A percentile compares a stretch with the other conserved stretches of the same genome.
Evolutionary conservation across 306 rosid genomes (phyloP).

Genomic region (Rubus parviflorus): DNA sequence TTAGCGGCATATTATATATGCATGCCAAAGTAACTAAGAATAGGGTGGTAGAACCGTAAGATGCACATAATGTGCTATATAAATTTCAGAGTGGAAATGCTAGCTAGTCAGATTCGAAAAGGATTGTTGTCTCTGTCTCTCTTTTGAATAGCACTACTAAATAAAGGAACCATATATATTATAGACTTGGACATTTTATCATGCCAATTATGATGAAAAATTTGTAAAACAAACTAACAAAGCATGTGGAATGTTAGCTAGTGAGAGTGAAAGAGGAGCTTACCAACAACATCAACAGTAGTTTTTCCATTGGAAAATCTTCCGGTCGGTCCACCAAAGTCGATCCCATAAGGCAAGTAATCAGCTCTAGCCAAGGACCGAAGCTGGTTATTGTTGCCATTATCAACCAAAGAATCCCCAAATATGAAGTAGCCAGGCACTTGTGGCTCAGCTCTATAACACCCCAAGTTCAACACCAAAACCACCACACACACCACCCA

Average conservation of each 20-base stretch:
- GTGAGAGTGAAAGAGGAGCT: constrained; percentile 24
- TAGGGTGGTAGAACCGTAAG: neutral
- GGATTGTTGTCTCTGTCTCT: neutral
- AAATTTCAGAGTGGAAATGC: neutral
- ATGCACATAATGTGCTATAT: neutral
- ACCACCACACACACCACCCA: constrained; percentile 17
- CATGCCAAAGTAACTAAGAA: neutral
- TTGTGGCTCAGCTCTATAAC: constrained; percentile 47
- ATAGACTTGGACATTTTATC: neutral
- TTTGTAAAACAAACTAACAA: neutral
- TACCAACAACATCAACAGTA: constrained; percentile 66
- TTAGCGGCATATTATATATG: neutral
- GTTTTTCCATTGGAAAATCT: constrained; percentile 93
- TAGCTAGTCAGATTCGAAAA: neutral
- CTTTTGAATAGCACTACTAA: neutral
- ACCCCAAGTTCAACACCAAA: constrained; percentile 35
- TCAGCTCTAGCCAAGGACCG: constrained; percentile 74
- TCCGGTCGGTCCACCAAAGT: constrained; percentile 77
- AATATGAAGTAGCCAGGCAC: constrained; percentile 89
- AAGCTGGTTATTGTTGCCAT: constrained; percentile 84
- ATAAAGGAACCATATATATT: neutral
- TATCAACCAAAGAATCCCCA: constrained; percentile 90
- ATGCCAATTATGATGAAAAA: neutral
- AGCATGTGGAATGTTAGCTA: neutral
- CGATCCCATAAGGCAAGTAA: constrained; percentile 83